A percentile compares a stretch with the other conserved stretches of the same genome.
Conservation (phyloP, 768 basidiomycete genomes). For the Russula vinacea region DNA sequence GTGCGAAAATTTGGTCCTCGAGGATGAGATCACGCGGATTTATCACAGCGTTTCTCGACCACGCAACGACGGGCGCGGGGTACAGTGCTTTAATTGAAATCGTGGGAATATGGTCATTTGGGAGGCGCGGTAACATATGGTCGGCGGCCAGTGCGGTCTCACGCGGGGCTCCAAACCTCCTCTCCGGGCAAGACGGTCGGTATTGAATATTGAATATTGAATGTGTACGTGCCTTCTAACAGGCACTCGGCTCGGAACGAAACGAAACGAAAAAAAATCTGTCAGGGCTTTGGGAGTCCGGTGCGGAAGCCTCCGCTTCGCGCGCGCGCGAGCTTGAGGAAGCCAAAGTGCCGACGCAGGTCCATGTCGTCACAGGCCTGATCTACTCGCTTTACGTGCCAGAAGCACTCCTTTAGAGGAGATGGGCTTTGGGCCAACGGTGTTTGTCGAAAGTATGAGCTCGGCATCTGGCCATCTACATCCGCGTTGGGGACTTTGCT, state of each 20-base stretch:
- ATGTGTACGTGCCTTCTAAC: no score
- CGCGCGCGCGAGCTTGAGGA: not conserved
- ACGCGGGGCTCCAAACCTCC: not conserved
- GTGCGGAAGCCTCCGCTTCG: not conserved
- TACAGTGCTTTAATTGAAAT: not conserved
- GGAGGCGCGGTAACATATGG: not conserved
- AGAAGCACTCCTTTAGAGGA: not conserved
- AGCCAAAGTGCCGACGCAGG: not conserved
- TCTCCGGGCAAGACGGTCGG: not conserved
- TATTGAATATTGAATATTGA: no score
- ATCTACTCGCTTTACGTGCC: constrained; percentile 7
- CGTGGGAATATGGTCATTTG: not conserved
- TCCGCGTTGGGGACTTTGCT: constrained; percentile 1
- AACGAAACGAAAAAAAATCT: no score
- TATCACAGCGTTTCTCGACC: not conserved
- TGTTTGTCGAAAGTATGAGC: constrained; percentile 12
- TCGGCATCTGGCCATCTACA: not conserved
- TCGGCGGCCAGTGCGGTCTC: constrained; percentile 1
- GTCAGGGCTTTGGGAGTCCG: not conserved
- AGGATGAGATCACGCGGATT: constrained; percentile 7
- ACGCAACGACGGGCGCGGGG: not conserved
- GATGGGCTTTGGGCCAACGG: constrained; percentile 1
- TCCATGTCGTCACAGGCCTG: constrained; percentile 1
- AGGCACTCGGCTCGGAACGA: not conserved
- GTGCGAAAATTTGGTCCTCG: not conserved